Evolutionary conservation across 1,284 basidiomycete genomes (phyloP).

Genomic region (Erythrobasidium hasegawianum): DNA sequence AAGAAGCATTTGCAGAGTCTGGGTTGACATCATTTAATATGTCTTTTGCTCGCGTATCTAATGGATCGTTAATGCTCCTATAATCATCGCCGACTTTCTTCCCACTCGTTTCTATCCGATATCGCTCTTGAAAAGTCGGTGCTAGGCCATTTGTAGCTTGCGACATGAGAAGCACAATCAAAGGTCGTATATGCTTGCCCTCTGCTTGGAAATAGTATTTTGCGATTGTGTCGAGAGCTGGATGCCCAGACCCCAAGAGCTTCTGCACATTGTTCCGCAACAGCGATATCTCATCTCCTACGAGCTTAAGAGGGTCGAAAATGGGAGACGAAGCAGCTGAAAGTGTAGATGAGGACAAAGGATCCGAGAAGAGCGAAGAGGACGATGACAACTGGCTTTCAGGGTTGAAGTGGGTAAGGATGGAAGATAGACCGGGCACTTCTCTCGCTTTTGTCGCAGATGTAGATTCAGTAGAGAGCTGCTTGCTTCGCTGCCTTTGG

Average conservation of each 20-base stretch:
- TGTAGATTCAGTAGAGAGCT: too few species aligned
- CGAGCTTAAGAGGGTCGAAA: constrained; percentile 63
- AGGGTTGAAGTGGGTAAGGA: constrained; percentile 8
- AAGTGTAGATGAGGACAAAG: not conserved
- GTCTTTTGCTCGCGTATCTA: constrained; percentile 57
- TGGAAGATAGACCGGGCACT: constrained; percentile 4
- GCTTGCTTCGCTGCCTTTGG: not conserved
- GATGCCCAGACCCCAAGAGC: constrained; percentile 83
- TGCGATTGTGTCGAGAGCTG: constrained; percentile 78
- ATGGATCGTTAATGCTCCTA: constrained; percentile 59
- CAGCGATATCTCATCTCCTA: constrained; percentile 68
- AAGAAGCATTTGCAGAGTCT: constrained; percentile 65
- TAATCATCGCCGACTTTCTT: constrained; percentile 42
- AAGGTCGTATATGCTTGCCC: constrained; percentile 80
- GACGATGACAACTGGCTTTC: constrained; percentile 5
- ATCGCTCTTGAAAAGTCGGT: constrained; percentile 55
- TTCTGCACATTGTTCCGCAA: constrained; percentile 71
- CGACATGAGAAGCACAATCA: constrained; percentile 84
- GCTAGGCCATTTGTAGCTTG: constrained; percentile 83
- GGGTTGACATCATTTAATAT: constrained; percentile 84
- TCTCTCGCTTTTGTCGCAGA: not conserved
- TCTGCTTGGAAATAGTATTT: constrained; percentile 86
- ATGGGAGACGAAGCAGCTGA: not conserved
- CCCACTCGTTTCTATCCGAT: constrained; percentile 45
- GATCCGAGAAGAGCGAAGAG: not conserved